Percentiles rank a stretch among this genome's conserved stretches.
phyloP scores from a whole-genome alignment of 2,329 filamentous ascomycete genomes.

The Blastomyces percursus region DNA sequence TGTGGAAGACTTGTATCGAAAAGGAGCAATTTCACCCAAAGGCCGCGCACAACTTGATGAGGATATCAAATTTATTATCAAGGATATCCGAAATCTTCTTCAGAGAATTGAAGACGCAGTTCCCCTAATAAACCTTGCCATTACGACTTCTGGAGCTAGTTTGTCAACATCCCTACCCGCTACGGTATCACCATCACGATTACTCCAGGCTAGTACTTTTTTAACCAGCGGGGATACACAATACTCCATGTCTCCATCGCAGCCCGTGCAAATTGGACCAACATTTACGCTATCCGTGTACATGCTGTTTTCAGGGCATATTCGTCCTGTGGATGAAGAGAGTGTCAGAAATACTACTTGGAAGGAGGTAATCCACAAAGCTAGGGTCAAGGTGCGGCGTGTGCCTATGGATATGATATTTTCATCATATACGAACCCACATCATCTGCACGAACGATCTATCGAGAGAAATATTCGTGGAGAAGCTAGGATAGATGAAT shows the following conservation, averaged over 20 bases:
- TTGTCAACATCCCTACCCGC: conserved; percentile 68
- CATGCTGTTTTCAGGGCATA: conserved; percentile 84
- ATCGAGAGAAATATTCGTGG: conserved; percentile 23
- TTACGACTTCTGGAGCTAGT: conserved; percentile 84
- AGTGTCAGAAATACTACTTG: conserved; percentile 60
- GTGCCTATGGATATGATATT: conserved; percentile 49
- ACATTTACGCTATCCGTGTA: conserved; percentile 80
- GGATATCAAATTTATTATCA: conserved; percentile 59
- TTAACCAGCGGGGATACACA: conserved; percentile 77
- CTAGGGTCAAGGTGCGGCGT: conserved; percentile 66
- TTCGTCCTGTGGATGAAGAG: conserved; percentile 46
- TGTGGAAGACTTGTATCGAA: conserved; percentile 41
- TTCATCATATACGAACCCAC: conserved; percentile 28
- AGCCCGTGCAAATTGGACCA: conserved; percentile 71
- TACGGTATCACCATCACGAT: conserved; percentile 76
- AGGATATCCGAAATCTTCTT: conserved; percentile 64
- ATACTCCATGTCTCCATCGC: conserved; percentile 54
- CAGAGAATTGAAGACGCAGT: conserved; percentile 79
- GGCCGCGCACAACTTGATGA: conserved; percentile 47
- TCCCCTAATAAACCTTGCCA: conserved; percentile 82
- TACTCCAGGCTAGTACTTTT: conserved; percentile 87
- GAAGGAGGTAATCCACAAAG: conserved; percentile 96
- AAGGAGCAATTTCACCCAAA: conserved; percentile 26
- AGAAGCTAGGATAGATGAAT: conserved; percentile 48
- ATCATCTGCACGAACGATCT: conserved; percentile 9